Conservation (phyloP, 2,329 filamentous ascomycete species). For the Nemania sp. region DNA sequence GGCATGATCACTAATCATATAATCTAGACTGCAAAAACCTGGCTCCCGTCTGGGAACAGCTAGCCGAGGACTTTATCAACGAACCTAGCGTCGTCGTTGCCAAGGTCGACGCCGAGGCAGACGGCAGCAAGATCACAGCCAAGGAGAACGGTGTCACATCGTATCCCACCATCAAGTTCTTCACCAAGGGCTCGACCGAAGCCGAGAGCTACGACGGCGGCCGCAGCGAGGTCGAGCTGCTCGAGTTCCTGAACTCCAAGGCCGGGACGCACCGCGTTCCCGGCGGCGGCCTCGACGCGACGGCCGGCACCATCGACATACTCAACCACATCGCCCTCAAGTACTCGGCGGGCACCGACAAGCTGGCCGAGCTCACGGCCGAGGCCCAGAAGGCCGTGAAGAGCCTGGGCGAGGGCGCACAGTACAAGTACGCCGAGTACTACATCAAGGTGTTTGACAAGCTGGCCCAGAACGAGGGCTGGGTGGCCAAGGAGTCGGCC, state of each 20-base stretch:
- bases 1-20: constrained; percentile 24
- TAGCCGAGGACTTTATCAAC: constrained; percentile 78
- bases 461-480: constrained; percentile 74
- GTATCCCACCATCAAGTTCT: constrained; percentile 98
- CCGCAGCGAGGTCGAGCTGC: constrained; percentile 74
- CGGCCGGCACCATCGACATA: constrained; percentile 79
- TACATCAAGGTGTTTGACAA: constrained; percentile 92
- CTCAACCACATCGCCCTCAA: constrained; percentile 78
- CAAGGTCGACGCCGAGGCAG: constrained; percentile 92
- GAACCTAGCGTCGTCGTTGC: constrained; percentile 83
- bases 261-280: constrained; percentile 81
- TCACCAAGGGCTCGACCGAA: constrained; percentile 80
- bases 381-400: constrained; percentile 74
- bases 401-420: constrained; percentile 61
- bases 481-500: constrained; percentile 81
- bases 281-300: constrained; percentile 77
- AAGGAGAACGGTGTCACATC: constrained; percentile 76
- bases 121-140: constrained; percentile 77
- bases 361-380: constrained; percentile 64
- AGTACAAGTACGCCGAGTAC: constrained; percentile 86
- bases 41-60: constrained; percentile 84
- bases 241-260: constrained; percentile 85
- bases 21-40: constrained; percentile 89
- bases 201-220: constrained; percentile 72
- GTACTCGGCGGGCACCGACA: constrained; percentile 64